These are phyloP conservation scores for Colletotrichum australisinense DNA, from an alignment of 2,329 filamentous ascomycete genomes.

Conservation along the genomic window DNA sequence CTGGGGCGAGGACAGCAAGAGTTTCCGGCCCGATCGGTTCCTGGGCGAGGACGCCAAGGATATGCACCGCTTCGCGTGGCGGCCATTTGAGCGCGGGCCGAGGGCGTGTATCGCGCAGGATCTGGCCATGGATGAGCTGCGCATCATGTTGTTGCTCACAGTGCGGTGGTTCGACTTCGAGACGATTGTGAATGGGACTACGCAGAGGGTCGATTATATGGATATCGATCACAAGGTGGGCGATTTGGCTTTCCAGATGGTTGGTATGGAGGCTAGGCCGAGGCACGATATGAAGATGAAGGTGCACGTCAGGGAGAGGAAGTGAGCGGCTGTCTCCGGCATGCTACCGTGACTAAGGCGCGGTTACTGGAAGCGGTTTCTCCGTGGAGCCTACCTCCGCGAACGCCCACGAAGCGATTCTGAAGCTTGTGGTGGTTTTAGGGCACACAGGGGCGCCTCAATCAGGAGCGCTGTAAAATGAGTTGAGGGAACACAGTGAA, in stretches of 20 bases:
- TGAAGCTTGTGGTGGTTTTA: no score
- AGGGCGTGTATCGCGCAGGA: constrained; percentile 49
- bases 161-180: constrained; percentile 41
- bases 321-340: not conserved
- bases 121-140: constrained; percentile 46
- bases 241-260: constrained; percentile 37
- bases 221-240: constrained; percentile 40
- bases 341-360: not conserved
- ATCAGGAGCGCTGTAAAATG: no score
- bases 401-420: no score
- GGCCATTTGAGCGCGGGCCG: constrained; percentile 50
- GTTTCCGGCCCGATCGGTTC: constrained; percentile 56
- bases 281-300: constrained; percentile 33
- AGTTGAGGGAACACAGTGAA: not conserved
- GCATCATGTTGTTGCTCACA: constrained; percentile 39
- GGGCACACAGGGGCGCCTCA: no score
- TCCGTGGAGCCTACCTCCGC: no score
- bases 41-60: constrained; percentile 38
- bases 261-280: constrained; percentile 35
- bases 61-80: constrained; percentile 36
- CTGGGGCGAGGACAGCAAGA: constrained; percentile 48
- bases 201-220: constrained; percentile 37
- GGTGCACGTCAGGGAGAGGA: constrained; percentile 12
- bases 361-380: not conserved
- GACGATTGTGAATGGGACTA: constrained; percentile 36